Conservation (phyloP, 805 yeast genomes). For the Sugiyamaella valdiviana region DNA sequence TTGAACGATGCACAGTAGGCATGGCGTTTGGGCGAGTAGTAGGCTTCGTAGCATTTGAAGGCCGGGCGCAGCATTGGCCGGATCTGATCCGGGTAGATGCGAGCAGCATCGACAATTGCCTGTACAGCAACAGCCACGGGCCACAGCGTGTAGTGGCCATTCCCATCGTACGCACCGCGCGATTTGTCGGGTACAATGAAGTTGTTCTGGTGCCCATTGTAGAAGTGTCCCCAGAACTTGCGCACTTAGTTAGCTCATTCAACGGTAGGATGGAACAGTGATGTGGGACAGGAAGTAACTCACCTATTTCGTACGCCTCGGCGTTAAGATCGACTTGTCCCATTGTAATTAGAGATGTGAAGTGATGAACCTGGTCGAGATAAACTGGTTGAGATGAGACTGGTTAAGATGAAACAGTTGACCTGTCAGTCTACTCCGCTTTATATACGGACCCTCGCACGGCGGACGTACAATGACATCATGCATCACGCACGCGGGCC, state of each 20-base stretch:
- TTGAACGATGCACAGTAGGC: conserved; percentile 65
- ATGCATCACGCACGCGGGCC: too few relatives aligned
- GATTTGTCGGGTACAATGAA: conserved; percentile 27
- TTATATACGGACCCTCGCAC: too few relatives aligned
- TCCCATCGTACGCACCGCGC: conserved; percentile 46
- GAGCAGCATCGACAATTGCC: conserved; percentile 61
- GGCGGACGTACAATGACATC: too few relatives aligned
- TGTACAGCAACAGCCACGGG: conserved; percentile 60
- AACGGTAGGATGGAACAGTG: not conserved
- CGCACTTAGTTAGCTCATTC: too few relatives aligned
- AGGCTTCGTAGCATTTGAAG: conserved; percentile 43
- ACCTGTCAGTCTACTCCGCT: too few relatives aligned
- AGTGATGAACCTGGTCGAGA: too few relatives aligned
- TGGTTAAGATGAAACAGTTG: too few relatives aligned
- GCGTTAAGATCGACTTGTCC: conserved; percentile 22
- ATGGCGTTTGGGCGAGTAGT: conserved; percentile 44
- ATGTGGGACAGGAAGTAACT: not conserved
- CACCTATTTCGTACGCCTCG: conserved; percentile 26
- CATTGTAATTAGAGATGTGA: not conserved
- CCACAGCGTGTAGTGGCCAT: conserved; percentile 59
- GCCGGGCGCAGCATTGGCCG: conserved; percentile 50
- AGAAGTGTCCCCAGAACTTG: conserved; percentile 22
- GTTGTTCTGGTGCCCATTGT: conserved; percentile 21
- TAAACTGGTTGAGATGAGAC: too few relatives aligned
- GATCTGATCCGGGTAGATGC: conserved; percentile 44